Conservation (phyloP, 2,329 filamentous ascomycete genomes). For the Talaromyces funiculosus region DNA sequence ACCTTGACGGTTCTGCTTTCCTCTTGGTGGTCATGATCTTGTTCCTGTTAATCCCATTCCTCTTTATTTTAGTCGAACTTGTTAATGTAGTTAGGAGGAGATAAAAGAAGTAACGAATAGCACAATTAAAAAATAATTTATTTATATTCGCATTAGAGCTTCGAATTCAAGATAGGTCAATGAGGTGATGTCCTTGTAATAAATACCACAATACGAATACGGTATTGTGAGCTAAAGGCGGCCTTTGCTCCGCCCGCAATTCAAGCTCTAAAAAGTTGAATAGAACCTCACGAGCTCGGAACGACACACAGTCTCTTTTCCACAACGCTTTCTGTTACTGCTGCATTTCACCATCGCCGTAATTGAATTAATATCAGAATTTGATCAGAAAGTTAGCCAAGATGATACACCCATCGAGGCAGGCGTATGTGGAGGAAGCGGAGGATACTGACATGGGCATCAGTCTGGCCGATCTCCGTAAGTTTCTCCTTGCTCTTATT, state of each 20-base stretch:
- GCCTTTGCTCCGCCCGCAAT: neutral
- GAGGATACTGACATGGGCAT: slow-evolving; percentile 54
- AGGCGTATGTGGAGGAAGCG: slow-evolving; percentile 87
- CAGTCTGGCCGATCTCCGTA: slow-evolving; percentile 59
- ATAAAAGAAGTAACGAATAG: neutral
- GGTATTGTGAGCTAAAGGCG: neutral
- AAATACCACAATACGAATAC: slow-evolving; percentile 7
- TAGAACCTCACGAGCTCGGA: neutral
- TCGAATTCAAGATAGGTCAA: neutral
- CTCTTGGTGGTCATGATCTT: neutral
- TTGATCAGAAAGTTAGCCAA: slow-evolving; percentile 17
- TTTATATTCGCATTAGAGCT: neutral
- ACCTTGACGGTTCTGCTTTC: neutral
- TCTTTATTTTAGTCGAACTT: neutral
- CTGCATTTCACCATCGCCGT: neutral
- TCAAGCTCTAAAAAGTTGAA: slow-evolving; percentile 1
- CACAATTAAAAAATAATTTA: neutral
- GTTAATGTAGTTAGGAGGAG: neutral
- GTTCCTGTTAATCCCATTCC: neutral
- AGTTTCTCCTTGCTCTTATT: slow-evolving; percentile 29
- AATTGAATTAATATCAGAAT: neutral
- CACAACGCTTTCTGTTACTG: neutral
- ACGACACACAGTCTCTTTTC: neutral
- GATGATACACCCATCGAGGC: slow-evolving; percentile 77
- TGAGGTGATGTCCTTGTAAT: neutral